Evolutionary conservation across 306 rosid genomes (phyloP).

Genomic region (Vigna hirtella): DNA sequence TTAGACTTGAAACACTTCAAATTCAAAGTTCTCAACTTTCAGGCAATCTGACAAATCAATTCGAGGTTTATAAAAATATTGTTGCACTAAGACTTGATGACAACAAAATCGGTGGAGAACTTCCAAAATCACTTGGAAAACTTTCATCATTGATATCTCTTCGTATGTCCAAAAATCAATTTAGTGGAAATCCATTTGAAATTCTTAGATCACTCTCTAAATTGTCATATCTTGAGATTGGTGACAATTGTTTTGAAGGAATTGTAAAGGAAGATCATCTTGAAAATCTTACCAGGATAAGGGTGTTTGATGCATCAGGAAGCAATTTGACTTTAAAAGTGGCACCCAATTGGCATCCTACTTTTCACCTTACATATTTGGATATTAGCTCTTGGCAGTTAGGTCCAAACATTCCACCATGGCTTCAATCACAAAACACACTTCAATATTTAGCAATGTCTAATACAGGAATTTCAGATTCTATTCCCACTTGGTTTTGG

Average conservation of each 20-base stretch:
- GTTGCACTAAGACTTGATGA: too few relatives aligned
- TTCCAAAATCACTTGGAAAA: too few relatives aligned
- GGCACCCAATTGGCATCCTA: constrained; percentile 33
- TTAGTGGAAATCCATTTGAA: constrained; percentile 23
- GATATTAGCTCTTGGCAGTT: neutral
- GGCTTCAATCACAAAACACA: constrained; percentile 30
- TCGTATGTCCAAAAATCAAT: neutral
- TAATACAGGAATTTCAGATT: constrained; percentile 4
- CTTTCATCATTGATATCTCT: neutral
- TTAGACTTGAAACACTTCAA: neutral
- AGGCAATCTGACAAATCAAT: neutral
- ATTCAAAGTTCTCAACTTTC: neutral
- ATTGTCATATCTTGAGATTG: neutral
- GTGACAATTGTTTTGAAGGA: constrained; percentile 10
- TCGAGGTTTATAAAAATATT: too few relatives aligned
- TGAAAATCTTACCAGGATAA: neutral
- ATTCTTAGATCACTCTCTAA: neutral
- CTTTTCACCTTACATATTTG: rapidly evolving
- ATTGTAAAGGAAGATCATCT: constrained; percentile 14
- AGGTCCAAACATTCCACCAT: constrained; percentile 37
- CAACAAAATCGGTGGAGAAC: too few relatives aligned
- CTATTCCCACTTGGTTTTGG: constrained; percentile 10
- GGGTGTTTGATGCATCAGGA: neutral
- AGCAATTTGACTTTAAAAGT: constrained; percentile 23
- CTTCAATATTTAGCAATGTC: neutral